phyloP scores from a whole-genome alignment of 495 filamentous ascomycete genomes.

The Barbatosphaeria neglecta region DNA sequence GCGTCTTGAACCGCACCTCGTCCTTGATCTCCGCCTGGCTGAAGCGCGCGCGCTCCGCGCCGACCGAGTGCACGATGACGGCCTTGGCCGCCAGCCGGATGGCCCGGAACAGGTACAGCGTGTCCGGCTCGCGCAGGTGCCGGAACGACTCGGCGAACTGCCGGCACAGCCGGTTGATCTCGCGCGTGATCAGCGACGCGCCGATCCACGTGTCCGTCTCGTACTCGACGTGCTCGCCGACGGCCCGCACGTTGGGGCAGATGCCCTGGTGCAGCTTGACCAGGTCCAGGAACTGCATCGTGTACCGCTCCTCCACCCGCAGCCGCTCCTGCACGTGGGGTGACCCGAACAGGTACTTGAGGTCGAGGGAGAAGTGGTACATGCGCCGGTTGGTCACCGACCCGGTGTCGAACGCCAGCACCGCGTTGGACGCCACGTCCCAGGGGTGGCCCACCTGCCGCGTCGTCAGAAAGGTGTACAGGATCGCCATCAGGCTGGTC shows the following conservation, averaged over 20 bases:
- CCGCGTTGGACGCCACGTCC: slow-evolving; percentile 71
- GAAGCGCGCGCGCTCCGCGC: slow-evolving; percentile 79
- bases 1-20: slow-evolving; percentile 63
- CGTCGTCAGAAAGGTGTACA: slow-evolving; percentile 95
- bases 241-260: slow-evolving; percentile 82
- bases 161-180: slow-evolving; percentile 84
- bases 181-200: slow-evolving; percentile 83
- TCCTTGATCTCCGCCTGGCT: slow-evolving; percentile 80
- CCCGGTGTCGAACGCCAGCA: slow-evolving; percentile 82
- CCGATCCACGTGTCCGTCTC: slow-evolving; percentile 98
- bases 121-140: slow-evolving; percentile 47
- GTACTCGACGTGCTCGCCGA: slow-evolving; percentile 94
- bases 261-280: slow-evolving; percentile 94
- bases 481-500: slow-evolving; percentile 84
- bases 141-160: slow-evolving; percentile 81
- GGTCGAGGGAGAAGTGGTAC: slow-evolving; percentile 91
- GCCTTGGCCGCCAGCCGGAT: slow-evolving; percentile 67
- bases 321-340: slow-evolving; percentile 76
- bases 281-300: slow-evolving; percentile 88
- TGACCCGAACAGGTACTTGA: slow-evolving; percentile 79
- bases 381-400: slow-evolving; percentile 88
- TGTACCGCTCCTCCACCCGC: slow-evolving; percentile 70
- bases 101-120: slow-evolving; percentile 52
- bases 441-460: slow-evolving; percentile 88
- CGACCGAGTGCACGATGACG: slow-evolving; percentile 74